Evolutionary conservation across 2,329 filamentous ascomycete species (phyloP), one percentile per base, ranked within the genome.

Genomic region (Sporothrix dimorphospora): DNA sequence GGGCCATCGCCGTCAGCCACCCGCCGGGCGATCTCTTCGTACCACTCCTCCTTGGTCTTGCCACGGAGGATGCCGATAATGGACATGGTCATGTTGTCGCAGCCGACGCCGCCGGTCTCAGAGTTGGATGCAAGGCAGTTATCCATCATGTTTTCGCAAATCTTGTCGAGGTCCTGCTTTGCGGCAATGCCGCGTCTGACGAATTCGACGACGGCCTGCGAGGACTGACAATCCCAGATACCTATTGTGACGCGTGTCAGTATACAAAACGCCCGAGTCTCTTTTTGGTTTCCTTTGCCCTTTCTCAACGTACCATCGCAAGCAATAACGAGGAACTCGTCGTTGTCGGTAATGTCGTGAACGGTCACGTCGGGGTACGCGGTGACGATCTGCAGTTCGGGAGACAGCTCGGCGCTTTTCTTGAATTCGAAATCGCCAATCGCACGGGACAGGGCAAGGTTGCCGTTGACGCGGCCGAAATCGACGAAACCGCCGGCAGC

Each of bases 131-230:
- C 94, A 76, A 99, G 87, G 81, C 96, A 99, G 85, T 98, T 99
- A 86, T 99, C 95, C 96, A 99, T 99, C 94, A 99, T 97, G 85
- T 99, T 99, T 84, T 99, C 96, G 82, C 95, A 98, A 79, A 99
- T 98, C 81, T 93, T 92, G 71, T 94, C 90, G 69, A 99, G 88
- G 67, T 97, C 92, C 83, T 99, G 96, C 86, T 97, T 97, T 69
- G 94, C 94, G 67, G 94, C 95, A 81, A 99, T 97, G 72, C 96
- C 96, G 80, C 96, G 92, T 81, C 96, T 90, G 75, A 98, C 96
- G 80, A 99, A 99, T 82, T 99, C 96, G 77, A 98, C 86, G 45
- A 99, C 96, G 51, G 95, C 93, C 85, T 99, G 96, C 61, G 96
- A 99, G 72, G 96, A 98, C 82, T 98, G 96, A 82, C 96, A 98